These are phyloP conservation scores for Tricholoma furcatifolium DNA, from an alignment of 768 basidiomycete species.

Conservation along the genomic window DNA sequence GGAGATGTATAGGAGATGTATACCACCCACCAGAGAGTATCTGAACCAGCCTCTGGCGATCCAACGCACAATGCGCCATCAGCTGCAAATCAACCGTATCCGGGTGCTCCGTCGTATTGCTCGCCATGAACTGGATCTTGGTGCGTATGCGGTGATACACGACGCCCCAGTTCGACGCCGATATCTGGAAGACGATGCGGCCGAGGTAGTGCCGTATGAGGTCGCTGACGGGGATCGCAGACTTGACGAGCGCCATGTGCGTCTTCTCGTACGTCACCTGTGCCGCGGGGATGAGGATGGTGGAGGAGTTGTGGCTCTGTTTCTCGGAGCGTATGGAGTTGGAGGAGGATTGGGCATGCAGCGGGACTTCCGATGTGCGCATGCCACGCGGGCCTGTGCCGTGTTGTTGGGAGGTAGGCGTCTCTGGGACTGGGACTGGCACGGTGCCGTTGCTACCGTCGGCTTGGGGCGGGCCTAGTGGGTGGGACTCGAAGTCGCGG, in stretches of 20 bases:
- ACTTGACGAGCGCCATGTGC: constrained; percentile 57
- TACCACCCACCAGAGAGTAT: constrained; percentile 67
- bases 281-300: constrained; percentile 37
- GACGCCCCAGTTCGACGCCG: constrained; percentile 83
- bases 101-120: constrained; percentile 36
- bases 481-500: constrained; percentile 64
- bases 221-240: constrained; percentile 51
- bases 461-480: constrained; percentile 33
- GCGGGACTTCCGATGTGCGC: constrained; percentile 10
- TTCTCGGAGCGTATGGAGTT: constrained; percentile 36
- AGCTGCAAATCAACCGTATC: constrained; percentile 78
- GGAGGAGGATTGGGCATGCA: constrained; percentile 44
- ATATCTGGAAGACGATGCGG: constrained; percentile 81
- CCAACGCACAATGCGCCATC: constrained; percentile 75
- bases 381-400: constrained; percentile 1
- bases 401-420: constrained; percentile 7
- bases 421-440: too few species aligned
- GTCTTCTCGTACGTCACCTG: constrained; percentile 58
- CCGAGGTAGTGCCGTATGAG: constrained; percentile 73
- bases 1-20: neutral
- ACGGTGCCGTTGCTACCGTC: constrained; percentile 11
- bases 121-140: constrained; percentile 67
- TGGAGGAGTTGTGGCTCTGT: constrained; percentile 40
- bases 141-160: constrained; percentile 68
- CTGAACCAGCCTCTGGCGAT: constrained; percentile 63